Evolutionary conservation across 2,329 filamentous ascomycete species (phyloP).

Genomic region (Phialophora verrucosa): DNA sequence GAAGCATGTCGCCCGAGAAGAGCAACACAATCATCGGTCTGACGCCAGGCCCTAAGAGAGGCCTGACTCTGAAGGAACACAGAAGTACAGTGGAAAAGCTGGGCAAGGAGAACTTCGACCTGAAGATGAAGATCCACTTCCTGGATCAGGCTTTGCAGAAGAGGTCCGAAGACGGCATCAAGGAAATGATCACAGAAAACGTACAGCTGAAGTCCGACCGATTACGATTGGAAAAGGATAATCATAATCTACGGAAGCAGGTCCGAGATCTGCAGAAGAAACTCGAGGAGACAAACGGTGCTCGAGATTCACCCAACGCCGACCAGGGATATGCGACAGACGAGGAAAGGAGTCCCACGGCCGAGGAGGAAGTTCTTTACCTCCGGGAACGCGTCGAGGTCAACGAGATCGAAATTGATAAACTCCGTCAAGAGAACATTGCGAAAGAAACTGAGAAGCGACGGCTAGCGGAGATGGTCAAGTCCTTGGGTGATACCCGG

Average conservation of each 20-base stretch:
- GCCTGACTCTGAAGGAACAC: constrained; percentile 92
- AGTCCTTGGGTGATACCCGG: constrained; percentile 63
- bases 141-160: constrained; percentile 91
- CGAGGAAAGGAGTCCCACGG: constrained; percentile 59
- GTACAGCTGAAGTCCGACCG: constrained; percentile 92
- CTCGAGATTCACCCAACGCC: constrained; percentile 53
- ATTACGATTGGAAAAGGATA: constrained; percentile 87
- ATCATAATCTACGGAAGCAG: constrained; percentile 78
- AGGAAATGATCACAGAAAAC: constrained; percentile 97
- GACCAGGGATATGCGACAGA: constrained; percentile 60
- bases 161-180: constrained; percentile 92
- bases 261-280: constrained; percentile 87
- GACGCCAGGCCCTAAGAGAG: constrained; percentile 60
- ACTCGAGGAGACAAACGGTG: constrained; percentile 57
- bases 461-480: constrained; percentile 81
- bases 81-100: constrained; percentile 95
- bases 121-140: constrained; percentile 98
- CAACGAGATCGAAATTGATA: constrained; percentile 82
- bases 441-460: constrained; percentile 83
- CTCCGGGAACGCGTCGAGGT: constrained; percentile 85
- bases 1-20: constrained; percentile 66
- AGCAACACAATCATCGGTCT: constrained; percentile 51
- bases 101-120: constrained; percentile 96
- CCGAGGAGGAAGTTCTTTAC: constrained; percentile 83
- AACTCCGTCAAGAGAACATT: constrained; percentile 76